phyloP scores from a whole-genome alignment of 768 basidiomycete genomes.

The Trametes cubensis region DNA sequence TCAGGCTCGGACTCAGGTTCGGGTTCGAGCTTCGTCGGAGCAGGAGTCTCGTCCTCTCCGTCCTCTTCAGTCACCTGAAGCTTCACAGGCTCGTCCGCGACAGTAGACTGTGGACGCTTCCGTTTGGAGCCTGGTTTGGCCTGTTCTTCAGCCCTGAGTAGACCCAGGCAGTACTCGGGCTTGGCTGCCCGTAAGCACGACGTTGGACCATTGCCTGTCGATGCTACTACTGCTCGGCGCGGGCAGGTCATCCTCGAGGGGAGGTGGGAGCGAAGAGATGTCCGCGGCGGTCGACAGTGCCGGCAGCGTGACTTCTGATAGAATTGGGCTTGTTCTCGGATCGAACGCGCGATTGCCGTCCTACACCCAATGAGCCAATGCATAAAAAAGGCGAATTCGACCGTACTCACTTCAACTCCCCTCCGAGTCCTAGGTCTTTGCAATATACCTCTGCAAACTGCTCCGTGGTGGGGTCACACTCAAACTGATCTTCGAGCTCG shows the following conservation, averaged over 20 bases:
- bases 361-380: constrained; percentile 41
- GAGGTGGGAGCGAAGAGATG: constrained; percentile 56
- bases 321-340: constrained; percentile 91
- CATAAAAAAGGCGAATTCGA: not conserved
- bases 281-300: constrained; percentile 73
- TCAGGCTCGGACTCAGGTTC: constrained; percentile 25
- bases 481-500: constrained; percentile 95
- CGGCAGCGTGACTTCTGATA: constrained; percentile 79
- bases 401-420: constrained; percentile 84
- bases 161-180: constrained; percentile 63
- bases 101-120: constrained; percentile 54
- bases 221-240: constrained; percentile 38
- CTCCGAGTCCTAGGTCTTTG: constrained; percentile 83
- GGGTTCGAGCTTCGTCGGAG: constrained; percentile 40
- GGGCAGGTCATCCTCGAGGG: constrained; percentile 64
- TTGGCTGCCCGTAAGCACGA: constrained; percentile 57
- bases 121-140: constrained; percentile 58
- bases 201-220: constrained; percentile 51
- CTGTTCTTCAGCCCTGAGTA: constrained; percentile 59
- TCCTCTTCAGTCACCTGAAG: constrained; percentile 32
- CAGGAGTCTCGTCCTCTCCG: constrained; percentile 57
- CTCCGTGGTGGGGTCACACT: constrained; percentile 89
- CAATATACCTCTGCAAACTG: constrained; percentile 88
- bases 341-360: constrained; percentile 93
- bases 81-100: constrained; percentile 44